Conservation (phyloP, 768 basidiomycete species). For the Leucosporidium yakuticum region DNA sequence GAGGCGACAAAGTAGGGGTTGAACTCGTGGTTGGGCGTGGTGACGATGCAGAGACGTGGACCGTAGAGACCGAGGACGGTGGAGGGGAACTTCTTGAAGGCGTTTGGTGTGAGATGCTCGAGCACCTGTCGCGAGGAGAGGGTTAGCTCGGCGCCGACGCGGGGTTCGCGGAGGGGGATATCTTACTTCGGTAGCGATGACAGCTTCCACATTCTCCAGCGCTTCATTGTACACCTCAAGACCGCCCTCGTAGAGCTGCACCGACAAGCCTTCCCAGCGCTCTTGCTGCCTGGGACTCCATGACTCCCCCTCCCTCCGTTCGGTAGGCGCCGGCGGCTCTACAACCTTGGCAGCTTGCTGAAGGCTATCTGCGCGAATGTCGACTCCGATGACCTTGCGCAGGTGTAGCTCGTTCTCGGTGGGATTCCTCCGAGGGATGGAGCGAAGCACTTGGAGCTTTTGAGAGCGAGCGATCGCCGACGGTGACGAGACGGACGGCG, state of each 20-base stretch:
- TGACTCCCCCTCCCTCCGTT: slow-evolving; percentile 3
- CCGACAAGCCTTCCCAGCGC: slow-evolving; percentile 65
- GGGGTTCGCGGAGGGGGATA: neutral
- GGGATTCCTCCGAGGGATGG: slow-evolving; percentile 16
- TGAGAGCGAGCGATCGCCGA: neutral
- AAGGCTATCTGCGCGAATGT: slow-evolving; percentile 57
- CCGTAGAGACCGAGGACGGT: slow-evolving; percentile 67
- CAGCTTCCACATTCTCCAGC: slow-evolving; percentile 55
- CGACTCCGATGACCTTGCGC: slow-evolving; percentile 60
- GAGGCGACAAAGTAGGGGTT: slow-evolving; percentile 50
- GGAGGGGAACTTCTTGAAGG: slow-evolving; percentile 61
- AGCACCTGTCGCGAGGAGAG: slow-evolving; percentile 53
- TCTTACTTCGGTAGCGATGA: slow-evolving; percentile 44
- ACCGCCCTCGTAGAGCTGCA: slow-evolving; percentile 68
- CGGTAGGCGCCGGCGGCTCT: slow-evolving; percentile 22
- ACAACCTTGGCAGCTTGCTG: slow-evolving; percentile 52
- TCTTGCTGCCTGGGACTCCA: slow-evolving; percentile 23
- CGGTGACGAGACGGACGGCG: slow-evolving; percentile 4
- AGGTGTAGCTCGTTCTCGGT: slow-evolving; percentile 58
- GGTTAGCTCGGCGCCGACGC: neutral
- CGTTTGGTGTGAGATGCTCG: slow-evolving; percentile 63
- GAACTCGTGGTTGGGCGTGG: slow-evolving; percentile 62
- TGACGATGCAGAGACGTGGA: slow-evolving; percentile 66
- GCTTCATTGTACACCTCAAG: slow-evolving; percentile 61
- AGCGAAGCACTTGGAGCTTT: slow-evolving; percentile 36